These are phyloP conservation scores for Hygrocybe coccinea DNA, from an alignment of 768 basidiomycete species.

Conservation along the genomic window DNA sequence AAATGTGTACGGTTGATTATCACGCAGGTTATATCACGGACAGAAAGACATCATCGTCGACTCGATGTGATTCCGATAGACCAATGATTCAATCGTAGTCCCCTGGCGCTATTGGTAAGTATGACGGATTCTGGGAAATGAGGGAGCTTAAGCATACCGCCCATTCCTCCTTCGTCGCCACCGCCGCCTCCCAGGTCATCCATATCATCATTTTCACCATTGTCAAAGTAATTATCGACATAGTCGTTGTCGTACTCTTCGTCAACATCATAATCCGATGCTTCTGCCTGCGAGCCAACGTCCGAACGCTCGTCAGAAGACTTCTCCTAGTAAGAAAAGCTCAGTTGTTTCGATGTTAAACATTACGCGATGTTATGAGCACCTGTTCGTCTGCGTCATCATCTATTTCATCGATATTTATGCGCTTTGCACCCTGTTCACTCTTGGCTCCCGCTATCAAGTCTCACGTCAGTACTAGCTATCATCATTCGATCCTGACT, in stretches of 20 bases:
- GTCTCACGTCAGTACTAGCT: neutral
- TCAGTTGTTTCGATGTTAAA: neutral
- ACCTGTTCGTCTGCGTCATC: constrained; percentile 63
- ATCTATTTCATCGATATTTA: constrained; percentile 64
- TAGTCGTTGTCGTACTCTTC: constrained; percentile 93
- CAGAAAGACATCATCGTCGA: no score
- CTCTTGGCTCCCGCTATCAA: constrained; percentile 27
- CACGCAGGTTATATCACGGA: no score
- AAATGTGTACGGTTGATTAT: no score
- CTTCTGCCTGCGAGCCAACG: constrained; percentile 56
- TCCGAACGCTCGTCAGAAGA: constrained; percentile 68
- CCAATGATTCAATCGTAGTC: constrained; percentile 4
- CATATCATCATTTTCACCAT: constrained; percentile 75
- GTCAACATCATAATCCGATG: constrained; percentile 79
- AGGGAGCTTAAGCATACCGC: neutral
- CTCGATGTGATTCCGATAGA: no score
- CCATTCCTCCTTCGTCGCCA: constrained; percentile 61
- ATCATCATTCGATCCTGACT: neutral
- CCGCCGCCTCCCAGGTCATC: constrained; percentile 74
- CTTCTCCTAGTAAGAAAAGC: constrained; percentile 47
- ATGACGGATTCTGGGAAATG: neutral
- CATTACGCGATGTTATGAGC: constrained; percentile 2
- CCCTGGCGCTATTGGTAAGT: neutral
- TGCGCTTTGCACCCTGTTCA: constrained; percentile 30
- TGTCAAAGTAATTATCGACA: constrained; percentile 87